Base-by-base conservation (phyloP, 2,329 filamentous ascomycete species). In the Alternaria sp. region DNA sequence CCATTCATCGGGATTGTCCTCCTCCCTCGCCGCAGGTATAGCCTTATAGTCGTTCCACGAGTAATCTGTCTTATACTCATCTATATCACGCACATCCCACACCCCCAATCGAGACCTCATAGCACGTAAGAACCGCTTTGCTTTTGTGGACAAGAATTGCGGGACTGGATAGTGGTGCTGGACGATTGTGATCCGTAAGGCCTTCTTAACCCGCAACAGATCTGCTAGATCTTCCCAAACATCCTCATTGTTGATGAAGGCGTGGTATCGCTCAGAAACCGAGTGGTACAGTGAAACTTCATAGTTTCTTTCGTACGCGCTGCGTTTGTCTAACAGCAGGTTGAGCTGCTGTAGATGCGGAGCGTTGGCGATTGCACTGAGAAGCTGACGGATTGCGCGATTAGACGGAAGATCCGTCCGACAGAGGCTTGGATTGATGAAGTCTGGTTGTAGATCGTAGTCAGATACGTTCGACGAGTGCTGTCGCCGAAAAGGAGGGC, bases 31-130 rank as follows among this genome's bases (percentile, higher is more conserved):
- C 37, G 37, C 37, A 41, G 37, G 15, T 41, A 41, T 41, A 41
- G 15, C 18, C 0, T 2, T 18, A 41, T 18, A 2, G 0, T 41
- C 15, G 37, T 41, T 2, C 37, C 37, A 18, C 1, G 1, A 1
- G 2, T 37, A 1, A 37, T 1, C 33, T 37, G 1, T 9, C 33
- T 37, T 1, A 37, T 37, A 3, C 37, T 3, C 0, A 41, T 41
- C 0, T 0, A 41, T 41, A 0, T 18, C 15, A 41, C n/a, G 37
- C 37, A 41, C 37, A 18, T 41, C 37, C n/a, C 37, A 41, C 37
- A 18, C 37, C 15, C 37, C 37, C 0, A 18, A 41, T 41, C 37
- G 15, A 41, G 37, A 41, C 9, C 37, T 41, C n/a, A 41, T 41
- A 41, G 37, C 15, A 41, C 37, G 15, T 2, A 41, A 41, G 37